phyloP scores from a whole-genome alignment of 108 stramenopile genomes.

The Aureococcus anophagefferens region DNA sequence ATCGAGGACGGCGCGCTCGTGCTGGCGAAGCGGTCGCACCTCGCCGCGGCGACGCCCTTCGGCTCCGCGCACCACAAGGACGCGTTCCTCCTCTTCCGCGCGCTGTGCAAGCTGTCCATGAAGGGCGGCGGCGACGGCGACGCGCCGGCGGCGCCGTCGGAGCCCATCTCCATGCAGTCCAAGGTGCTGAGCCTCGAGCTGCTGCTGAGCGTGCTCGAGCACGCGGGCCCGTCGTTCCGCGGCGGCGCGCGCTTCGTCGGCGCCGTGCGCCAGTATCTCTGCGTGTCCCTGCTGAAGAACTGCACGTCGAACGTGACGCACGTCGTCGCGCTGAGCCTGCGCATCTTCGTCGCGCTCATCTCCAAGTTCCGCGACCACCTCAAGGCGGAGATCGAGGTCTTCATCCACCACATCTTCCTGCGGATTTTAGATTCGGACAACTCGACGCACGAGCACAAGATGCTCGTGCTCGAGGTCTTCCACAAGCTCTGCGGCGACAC shows the following conservation, averaged over 20 bases:
- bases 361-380: slow-evolving; percentile 76
- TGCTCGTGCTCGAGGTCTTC: slow-evolving; percentile 80
- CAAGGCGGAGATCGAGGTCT: slow-evolving; percentile 90
- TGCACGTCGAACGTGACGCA: slow-evolving; percentile 67
- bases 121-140: slow-evolving; percentile 31
- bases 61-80: slow-evolving; percentile 78
- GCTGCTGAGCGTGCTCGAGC: slow-evolving; percentile 68
- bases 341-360: slow-evolving; percentile 83
- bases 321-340: slow-evolving; percentile 78
- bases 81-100: slow-evolving; percentile 84
- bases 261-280: slow-evolving; percentile 82
- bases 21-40: background rate
- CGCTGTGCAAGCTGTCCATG: slow-evolving; percentile 86
- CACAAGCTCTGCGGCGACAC: slow-evolving; percentile 76
- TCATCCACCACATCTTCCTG: slow-evolving; percentile 96
- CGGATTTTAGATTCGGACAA: slow-evolving; percentile 87
- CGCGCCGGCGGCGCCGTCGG: slow-evolving; percentile 26
- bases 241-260: slow-evolving; percentile 68
- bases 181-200: slow-evolving; percentile 87
- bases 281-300: slow-evolving; percentile 84
- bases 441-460: slow-evolving; percentile 80
- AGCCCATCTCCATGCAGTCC: slow-evolving; percentile 67
- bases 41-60: slow-evolving; percentile 31
- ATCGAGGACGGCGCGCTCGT: no score
- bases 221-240: slow-evolving; percentile 55